Evolutionary conservation across 139 green algal genomes (phyloP), one percentile per base, ranked within the genome.

Genomic region (Volvox africanus): DNA sequence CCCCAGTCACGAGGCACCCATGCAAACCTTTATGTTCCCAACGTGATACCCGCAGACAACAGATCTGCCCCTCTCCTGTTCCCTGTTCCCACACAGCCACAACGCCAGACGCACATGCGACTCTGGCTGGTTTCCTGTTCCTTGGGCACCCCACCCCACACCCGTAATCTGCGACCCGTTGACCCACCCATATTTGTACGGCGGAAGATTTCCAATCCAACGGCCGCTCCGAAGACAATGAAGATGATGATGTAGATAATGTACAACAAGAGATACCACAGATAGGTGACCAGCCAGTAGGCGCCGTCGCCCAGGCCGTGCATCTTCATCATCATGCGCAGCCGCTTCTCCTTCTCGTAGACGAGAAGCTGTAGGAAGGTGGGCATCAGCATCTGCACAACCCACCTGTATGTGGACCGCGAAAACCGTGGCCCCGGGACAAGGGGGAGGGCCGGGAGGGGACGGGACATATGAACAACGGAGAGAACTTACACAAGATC

Each of bases 261-360:
- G 89, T 97, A 98, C 68, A 98, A 91, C 69, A 94, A 18, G n/a
- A 97, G 88, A 93, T 95, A 99, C 95, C 96, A 98, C 67, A 92
- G 33, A 93, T 98, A 99, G 68, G 97, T 96, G 32, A 96, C 88
- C 26, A 96, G 62, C 93, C 94, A 96, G 93, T 96, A 98, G 2
- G 93, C 92, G 0, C 44, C 87, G 69, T 89, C 83, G 12, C 83
- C 83, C 65, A 89, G 83, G 35, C 83, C 97, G 79, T 99, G 98
- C 97, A 99, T 99, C 92, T 98, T 98, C 98, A 99, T 99, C 96
- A 99, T 99, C 82, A 97, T 98, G 83, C 97, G 94, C 89, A 99
- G 92, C 65, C 95, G 91, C 87, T 96, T 95, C 94, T 97, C 94
- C 95, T 98, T 98, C 92, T 98, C 96, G 80, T 96, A 96, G 77